A percentile compares a stretch with the other conserved stretches of the same genome.
phyloP scores from a whole-genome alignment of 495 filamentous ascomycete species.

The Penicillium longicatenatum region DNA sequence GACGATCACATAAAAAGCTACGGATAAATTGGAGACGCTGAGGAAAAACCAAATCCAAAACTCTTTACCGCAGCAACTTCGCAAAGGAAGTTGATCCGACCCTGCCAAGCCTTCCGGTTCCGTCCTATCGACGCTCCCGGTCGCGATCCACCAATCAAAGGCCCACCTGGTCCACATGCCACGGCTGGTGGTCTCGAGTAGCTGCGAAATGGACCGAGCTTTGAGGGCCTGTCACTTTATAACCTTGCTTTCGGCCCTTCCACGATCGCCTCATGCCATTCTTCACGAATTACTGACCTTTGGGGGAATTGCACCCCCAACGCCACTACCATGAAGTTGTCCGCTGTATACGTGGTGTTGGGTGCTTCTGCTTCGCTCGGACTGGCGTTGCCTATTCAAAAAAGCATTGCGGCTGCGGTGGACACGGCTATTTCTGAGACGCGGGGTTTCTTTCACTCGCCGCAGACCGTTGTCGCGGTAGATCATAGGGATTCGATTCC shows the following conservation, averaged over 20 bases:
- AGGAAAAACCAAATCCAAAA: background rate
- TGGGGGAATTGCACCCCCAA: background rate
- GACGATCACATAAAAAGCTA: background rate
- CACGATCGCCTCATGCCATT: background rate
- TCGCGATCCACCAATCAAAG: conserved; percentile 1
- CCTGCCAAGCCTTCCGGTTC: background rate
- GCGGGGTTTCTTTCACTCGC: background rate
- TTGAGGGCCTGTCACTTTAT: background rate
- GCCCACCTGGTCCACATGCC: background rate
- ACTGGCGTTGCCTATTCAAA: conserved; percentile 3
- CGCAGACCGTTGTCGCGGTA: background rate
- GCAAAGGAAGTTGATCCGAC: too few relatives aligned
- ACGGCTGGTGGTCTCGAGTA: background rate
- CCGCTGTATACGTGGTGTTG: background rate
- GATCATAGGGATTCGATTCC: too few relatives aligned
- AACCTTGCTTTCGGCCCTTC: background rate
- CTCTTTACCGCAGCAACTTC: too few relatives aligned
- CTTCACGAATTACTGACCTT: background rate
- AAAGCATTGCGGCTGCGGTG: background rate
- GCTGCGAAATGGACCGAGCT: background rate
- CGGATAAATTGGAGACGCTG: background rate
- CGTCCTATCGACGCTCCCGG: background rate
- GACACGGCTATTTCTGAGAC: background rate
- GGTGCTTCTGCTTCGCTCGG: conserved; percentile 1
- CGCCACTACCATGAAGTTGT: background rate